A percentile compares a stretch with the other conserved stretches of the same genome.
Evolutionary conservation across 2,329 filamentous ascomycete genomes (phyloP).

Genomic region (Penicillium paneum): DNA sequence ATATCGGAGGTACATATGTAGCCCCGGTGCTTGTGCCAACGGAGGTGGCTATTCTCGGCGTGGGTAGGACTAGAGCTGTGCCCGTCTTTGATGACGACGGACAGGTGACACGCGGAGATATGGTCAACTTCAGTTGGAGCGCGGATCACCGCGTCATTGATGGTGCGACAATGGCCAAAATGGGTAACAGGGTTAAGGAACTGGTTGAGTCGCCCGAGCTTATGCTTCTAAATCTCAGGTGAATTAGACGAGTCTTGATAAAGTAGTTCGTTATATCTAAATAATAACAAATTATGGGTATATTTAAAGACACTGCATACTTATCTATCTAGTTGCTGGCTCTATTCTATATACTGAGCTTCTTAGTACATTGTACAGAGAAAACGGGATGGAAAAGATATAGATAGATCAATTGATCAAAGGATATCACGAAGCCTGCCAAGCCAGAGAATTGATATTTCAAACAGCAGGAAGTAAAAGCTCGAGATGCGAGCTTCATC

Average conservation of each 20-base stretch:
- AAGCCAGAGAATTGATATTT: neutral
- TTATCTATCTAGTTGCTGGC: neutral
- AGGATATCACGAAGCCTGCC: neutral
- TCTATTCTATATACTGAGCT: neutral
- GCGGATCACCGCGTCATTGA: constrained; percentile 93
- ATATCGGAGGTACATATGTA: constrained; percentile 87
- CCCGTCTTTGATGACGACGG: constrained; percentile 66
- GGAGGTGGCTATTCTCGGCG: constrained; percentile 86
- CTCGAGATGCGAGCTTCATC: neutral
- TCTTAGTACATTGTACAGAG: neutral
- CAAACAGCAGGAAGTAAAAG: neutral
- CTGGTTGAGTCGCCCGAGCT: constrained; percentile 80
- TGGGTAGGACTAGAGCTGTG: constrained; percentile 75
- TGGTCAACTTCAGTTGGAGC: constrained; percentile 93
- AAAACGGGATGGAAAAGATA: neutral
- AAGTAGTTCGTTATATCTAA: neutral
- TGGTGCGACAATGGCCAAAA: constrained; percentile 88
- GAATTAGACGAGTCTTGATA: constrained; percentile 24
- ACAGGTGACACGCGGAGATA: constrained; percentile 69
- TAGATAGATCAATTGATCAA: neutral
- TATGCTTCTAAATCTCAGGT: constrained; percentile 81
- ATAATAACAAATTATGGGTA: neutral
- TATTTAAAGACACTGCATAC: neutral
- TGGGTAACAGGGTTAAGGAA: constrained; percentile 73
- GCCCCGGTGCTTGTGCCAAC: constrained; percentile 85